A percentile compares a stretch with the other conserved stretches of the same genome.
Evolutionary conservation across 768 basidiomycete species (phyloP).

Genomic region (Pleurotus tuoliensis): DNA sequence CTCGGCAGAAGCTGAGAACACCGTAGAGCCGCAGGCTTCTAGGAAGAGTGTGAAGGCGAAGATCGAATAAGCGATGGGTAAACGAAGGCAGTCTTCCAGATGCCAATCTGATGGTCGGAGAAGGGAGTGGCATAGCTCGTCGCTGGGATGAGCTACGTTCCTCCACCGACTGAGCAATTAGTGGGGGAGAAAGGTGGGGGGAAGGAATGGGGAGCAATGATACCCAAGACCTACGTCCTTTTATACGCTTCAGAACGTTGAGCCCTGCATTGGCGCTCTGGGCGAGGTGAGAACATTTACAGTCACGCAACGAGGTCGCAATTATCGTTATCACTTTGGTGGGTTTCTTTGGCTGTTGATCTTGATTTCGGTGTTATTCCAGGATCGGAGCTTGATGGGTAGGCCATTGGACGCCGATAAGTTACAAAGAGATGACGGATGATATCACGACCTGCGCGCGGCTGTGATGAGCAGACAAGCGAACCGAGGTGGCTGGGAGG

Average conservation of each 20-base stretch:
- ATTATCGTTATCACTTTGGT: slow-evolving; percentile 7
- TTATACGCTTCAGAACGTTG: not conserved
- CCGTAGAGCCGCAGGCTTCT: slow-evolving; percentile 4
- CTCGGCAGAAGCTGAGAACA: slow-evolving; percentile 1
- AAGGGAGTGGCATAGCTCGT: slow-evolving; percentile 2
- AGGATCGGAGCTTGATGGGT: slow-evolving; percentile 8
- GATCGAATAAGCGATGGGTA: not conserved
- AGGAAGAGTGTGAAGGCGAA: not conserved
- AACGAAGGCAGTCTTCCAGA: not conserved
- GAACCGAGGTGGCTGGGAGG: not conserved
- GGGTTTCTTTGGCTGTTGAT: not conserved
- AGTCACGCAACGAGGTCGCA: not conserved
- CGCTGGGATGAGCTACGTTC: not conserved
- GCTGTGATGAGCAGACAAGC: not conserved
- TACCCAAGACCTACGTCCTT: not conserved
- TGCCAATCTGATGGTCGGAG: slow-evolving; percentile 4
- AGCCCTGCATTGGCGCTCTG: slow-evolving; percentile 6
- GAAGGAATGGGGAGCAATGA: slow-evolving; percentile 6
- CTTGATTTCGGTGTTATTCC: slow-evolving; percentile 6
- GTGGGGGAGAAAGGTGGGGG: not conserved
- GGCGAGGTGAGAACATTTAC: slow-evolving; percentile 5
- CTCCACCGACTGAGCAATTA: not conserved
- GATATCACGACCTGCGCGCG: slow-evolving; percentile 1
- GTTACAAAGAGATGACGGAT: not conserved
- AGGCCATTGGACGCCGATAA: not conserved